Percentiles rank a stretch among this genome's conserved stretches.
These are phyloP conservation scores for Mayamaea pseudoterrestris DNA, from an alignment of 108 stramenopile species.

Conservation along the genomic window DNA sequence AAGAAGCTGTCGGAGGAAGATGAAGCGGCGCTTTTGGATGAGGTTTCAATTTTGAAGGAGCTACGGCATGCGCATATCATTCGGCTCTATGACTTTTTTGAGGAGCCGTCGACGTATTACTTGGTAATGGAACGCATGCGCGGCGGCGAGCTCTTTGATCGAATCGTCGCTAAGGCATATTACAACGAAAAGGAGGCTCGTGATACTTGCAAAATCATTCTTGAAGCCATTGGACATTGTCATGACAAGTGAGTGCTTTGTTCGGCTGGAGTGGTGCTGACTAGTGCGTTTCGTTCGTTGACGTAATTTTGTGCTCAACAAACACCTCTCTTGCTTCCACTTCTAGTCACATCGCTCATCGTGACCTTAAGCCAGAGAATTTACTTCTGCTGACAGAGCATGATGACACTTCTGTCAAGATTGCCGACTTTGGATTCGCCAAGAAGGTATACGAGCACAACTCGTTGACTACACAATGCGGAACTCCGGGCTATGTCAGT, in stretches of 20 bases:
- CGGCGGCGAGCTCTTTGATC: conserved; percentile 96
- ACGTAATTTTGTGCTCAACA: too few relatives aligned
- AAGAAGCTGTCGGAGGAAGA: conserved; percentile 64
- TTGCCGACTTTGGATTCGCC: conserved; percentile 98
- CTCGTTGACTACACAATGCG: conserved; percentile 80
- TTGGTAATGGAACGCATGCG: conserved; percentile 83
- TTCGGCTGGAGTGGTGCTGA: too few relatives aligned
- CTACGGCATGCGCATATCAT: conserved; percentile 79
- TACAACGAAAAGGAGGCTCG: conserved; percentile 93
- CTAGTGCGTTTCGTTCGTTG: too few relatives aligned
- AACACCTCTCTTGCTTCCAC: too few relatives aligned
- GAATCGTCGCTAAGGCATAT: conserved; percentile 82
- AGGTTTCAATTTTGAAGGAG: conserved; percentile 67
- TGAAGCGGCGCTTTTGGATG: conserved; percentile 67
- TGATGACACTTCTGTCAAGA: conserved; percentile 87
- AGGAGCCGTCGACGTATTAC: conserved; percentile 66
- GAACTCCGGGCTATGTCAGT: conserved; percentile 94
- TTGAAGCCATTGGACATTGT: conserved; percentile 73
- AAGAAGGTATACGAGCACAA: conserved; percentile 54
- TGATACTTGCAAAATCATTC: conserved; percentile 53
- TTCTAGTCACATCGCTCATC: conserved; percentile 89
- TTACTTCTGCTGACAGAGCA: conserved; percentile 61
- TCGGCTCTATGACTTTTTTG: conserved; percentile 83
- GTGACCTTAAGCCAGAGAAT: conserved; percentile 94
- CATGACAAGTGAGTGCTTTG: conserved; percentile 52